These are phyloP conservation scores for Orbilia oligospora DNA, from an alignment of 2,329 filamentous ascomycete species.

Conservation along the genomic window DNA sequence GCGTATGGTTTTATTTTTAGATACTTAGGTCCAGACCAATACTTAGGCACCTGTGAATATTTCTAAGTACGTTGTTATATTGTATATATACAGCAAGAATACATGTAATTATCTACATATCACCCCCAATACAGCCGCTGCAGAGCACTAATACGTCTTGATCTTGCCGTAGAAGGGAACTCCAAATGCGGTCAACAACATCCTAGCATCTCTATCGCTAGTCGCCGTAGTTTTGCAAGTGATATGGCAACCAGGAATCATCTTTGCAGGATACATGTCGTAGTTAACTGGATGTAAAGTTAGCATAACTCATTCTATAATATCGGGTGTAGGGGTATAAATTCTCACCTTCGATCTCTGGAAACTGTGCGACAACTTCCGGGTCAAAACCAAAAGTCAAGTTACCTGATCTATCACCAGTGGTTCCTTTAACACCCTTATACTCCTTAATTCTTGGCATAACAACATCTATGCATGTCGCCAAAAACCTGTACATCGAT, in stretches of 20 bases:
- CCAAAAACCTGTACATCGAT: conserved; percentile 88
- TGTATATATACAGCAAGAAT: conserved; percentile 38
- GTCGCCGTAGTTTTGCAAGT: conserved; percentile 86
- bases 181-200: conserved; percentile 80
- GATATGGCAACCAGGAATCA: conserved; percentile 89
- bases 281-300: conserved; percentile 62
- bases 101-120: conserved; percentile 46
- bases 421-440: conserved; percentile 81
- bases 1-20: background rate
- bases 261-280: conserved; percentile 75
- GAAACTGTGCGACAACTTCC: conserved; percentile 85
- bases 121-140: too few relatives aligned
- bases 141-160: conserved; percentile 37
- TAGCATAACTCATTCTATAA: conserved; percentile 49
- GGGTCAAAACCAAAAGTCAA: conserved; percentile 83
- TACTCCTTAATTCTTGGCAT: conserved; percentile 97
- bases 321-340: conserved; percentile 4
- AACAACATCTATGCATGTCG: conserved; percentile 90
- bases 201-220: conserved; percentile 85
- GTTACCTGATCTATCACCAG: conserved; percentile 90
- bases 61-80: background rate
- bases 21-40: too few relatives aligned
- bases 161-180: conserved; percentile 87
- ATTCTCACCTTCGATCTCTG: conserved; percentile 89
- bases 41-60: too few relatives aligned